Percentiles rank a stretch among this genome's conserved stretches.
phyloP scores from a whole-genome alignment of 164 flowering plant species.

The Platanus orientalis region DNA sequence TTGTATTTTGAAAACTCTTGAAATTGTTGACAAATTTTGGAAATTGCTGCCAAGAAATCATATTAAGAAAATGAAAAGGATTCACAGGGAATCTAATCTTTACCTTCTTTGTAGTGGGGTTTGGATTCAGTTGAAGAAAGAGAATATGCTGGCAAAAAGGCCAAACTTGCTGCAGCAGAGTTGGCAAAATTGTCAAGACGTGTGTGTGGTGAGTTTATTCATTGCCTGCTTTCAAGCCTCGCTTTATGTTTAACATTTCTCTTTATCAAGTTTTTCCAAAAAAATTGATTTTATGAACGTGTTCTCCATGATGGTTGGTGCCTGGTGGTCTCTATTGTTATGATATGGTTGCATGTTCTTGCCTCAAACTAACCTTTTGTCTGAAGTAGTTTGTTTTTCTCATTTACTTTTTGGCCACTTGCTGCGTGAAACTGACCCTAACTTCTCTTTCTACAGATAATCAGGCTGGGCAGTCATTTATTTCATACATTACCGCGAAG shows the following conservation, averaged over 20 bases:
- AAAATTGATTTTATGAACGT: neutral
- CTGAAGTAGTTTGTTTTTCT: neutral
- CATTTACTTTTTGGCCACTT: neutral
- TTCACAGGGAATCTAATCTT: neutral
- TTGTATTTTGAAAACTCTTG: neutral
- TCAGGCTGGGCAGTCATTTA: slow-evolving; percentile 70
- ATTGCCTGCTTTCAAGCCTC: neutral
- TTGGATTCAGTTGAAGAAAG: slow-evolving; percentile 64
- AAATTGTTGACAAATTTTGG: neutral
- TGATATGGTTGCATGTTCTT: neutral
- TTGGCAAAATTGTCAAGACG: slow-evolving; percentile 82
- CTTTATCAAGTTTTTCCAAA: neutral
- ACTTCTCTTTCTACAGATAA: slow-evolving; percentile 49
- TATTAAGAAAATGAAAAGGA: slow-evolving; percentile 6
- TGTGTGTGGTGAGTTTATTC: slow-evolving; percentile 60
- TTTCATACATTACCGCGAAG: slow-evolving; percentile 75
- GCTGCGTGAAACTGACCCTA: neutral
- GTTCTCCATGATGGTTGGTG: neutral
- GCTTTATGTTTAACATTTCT: no score
- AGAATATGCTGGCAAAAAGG: slow-evolving; percentile 83
- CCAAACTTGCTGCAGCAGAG: slow-evolving; percentile 95
- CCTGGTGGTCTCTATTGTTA: neutral
- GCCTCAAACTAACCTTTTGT: neutral
- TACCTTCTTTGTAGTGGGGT: slow-evolving; percentile 54
- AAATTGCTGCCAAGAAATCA: neutral